Conservation (phyloP, 306 rosid genomes). For the Malus fusca region DNA sequence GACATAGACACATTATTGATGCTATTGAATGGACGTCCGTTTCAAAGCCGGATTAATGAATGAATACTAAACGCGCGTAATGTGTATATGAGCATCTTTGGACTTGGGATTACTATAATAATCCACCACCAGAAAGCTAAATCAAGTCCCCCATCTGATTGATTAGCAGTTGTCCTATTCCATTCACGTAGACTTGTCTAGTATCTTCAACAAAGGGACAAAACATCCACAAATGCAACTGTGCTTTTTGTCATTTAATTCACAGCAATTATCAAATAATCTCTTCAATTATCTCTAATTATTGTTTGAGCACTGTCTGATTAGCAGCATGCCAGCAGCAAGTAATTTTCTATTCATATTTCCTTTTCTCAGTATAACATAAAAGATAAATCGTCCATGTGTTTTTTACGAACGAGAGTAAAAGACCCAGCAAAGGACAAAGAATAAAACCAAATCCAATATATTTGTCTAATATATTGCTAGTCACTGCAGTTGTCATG, state of each 20-base stretch:
- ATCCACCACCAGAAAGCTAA: not conserved
- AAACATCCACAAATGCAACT: not conserved
- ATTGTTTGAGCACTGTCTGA: conserved; percentile 1
- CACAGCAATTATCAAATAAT: not conserved
- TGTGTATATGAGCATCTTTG: not conserved
- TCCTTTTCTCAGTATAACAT: not conserved
- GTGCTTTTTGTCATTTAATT: conserved; percentile 11
- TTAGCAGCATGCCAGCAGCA: not conserved
- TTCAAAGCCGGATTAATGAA: not conserved
- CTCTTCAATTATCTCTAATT: not conserved
- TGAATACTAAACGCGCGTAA: not conserved
- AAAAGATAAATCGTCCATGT: not conserved
- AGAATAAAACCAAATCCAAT: not conserved
- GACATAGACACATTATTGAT: too few relatives aligned
- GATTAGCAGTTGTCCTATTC: not conserved
- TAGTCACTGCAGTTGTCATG: not conserved
- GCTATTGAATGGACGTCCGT: too few relatives aligned
- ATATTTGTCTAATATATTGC: not conserved
- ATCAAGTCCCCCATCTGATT: not conserved
- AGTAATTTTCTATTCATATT: not conserved
- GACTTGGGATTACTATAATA: not conserved
- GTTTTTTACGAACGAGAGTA: not conserved
- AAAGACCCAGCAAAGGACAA: not conserved
- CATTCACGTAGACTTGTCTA: not conserved
- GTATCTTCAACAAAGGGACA: conserved; percentile 9